Percentiles rank a stretch among this genome's conserved stretches.
Conservation (phyloP, 495 filamentous ascomycete genomes). For the Choiromyces venosus region DNA sequence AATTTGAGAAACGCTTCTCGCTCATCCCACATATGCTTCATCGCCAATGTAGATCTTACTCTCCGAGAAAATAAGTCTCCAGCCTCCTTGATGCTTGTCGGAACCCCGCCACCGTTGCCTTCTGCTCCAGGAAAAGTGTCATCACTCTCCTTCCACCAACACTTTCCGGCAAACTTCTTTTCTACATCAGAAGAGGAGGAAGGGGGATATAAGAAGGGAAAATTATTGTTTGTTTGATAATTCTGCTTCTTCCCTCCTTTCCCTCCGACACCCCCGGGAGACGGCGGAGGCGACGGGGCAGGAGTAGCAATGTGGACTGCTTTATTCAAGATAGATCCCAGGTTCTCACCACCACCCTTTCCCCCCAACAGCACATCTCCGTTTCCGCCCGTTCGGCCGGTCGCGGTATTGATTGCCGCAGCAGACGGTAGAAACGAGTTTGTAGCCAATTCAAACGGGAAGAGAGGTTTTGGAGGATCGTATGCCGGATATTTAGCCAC, state of each 20-base stretch:
- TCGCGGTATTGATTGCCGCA: conserved; percentile 32
- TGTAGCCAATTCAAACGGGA: conserved; percentile 83
- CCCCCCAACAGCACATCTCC: conserved; percentile 35
- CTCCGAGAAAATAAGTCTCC: conserved; percentile 83
- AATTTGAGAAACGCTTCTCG: conserved; percentile 83
- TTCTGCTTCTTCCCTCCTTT: conserved; percentile 98
- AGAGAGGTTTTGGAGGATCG: conserved; percentile 72
- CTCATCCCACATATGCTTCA: conserved; percentile 91
- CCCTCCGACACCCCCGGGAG: conserved; percentile 75
- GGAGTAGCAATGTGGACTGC: conserved; percentile 97
- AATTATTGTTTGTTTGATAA: conserved; percentile 98
- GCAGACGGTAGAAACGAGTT: conserved; percentile 85
- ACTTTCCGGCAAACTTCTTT: conserved; percentile 52
- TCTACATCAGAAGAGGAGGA: conserved; percentile 15
- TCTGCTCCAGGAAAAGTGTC: conserved; percentile 49
- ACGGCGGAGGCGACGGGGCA: conserved; percentile 92
- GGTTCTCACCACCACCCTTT: conserved; percentile 31
- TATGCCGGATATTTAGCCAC: conserved; percentile 99
- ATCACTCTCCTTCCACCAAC: conserved; percentile 80
- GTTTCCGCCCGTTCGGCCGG: conserved; percentile 27
- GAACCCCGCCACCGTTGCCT: conserved; percentile 75
- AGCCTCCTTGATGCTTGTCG: conserved; percentile 71
- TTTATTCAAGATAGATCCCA: conserved; percentile 82
- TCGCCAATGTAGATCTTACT: conserved; percentile 82
- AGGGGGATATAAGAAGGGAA: conserved; percentile 94